phyloP scores from a whole-genome alignment of 768 basidiomycete genomes.

The Phylloporus sp. region DNA sequence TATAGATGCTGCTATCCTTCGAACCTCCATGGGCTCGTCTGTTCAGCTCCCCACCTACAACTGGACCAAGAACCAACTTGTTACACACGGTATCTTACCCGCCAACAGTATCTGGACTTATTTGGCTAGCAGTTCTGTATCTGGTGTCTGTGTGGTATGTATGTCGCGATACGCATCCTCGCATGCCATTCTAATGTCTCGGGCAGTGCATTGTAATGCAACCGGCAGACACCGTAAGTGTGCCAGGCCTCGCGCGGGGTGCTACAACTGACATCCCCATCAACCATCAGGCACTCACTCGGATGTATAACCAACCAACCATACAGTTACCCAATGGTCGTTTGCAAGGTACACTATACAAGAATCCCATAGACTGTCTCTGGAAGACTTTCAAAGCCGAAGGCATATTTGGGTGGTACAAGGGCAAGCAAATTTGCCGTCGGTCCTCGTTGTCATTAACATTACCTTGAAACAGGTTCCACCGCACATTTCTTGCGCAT shows the following conservation, averaged over 20 bases:
- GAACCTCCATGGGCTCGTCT: conserved; percentile 93
- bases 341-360: conserved; percentile 73
- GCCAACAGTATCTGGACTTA: conserved; percentile 84
- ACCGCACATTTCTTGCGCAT: conserved; percentile 92
- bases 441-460: background rate
- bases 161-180: background rate
- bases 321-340: conserved; percentile 63
- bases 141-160: conserved; percentile 86
- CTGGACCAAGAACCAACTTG: conserved; percentile 80
- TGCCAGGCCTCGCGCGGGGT: conserved; percentile 1
- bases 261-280: conserved; percentile 3
- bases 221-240: conserved; percentile 78
- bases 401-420: conserved; percentile 93
- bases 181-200: conserved; percentile 7
- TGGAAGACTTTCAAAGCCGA: conserved; percentile 94
- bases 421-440: conserved; percentile 46
- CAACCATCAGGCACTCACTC: conserved; percentile 73
- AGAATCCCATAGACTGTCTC: conserved; percentile 90
- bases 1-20: conserved; percentile 87
- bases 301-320: conserved; percentile 96
- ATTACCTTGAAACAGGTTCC: conserved; percentile 50
- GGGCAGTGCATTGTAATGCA: conserved; percentile 86
- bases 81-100: conserved; percentile 59
- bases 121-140: conserved; percentile 81
- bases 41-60: conserved; percentile 97